Evolutionary conservation across 2,329 filamentous ascomycete genomes (phyloP).

Genomic region (Davidsoniella neocaledoniae): DNA sequence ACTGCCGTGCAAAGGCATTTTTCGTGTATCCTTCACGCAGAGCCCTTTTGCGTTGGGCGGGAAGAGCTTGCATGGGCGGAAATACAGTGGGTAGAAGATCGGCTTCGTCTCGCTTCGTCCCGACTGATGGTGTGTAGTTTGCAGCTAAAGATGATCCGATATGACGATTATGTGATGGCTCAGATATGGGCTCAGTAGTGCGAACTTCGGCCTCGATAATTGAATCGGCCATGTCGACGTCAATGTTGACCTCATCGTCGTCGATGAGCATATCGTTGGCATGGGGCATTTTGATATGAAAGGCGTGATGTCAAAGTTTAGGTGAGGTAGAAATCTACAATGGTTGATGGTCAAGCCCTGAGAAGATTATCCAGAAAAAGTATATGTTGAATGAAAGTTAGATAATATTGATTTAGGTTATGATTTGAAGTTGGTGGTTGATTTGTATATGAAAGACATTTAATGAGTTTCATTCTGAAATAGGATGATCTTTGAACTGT

Average conservation of each 20-base stretch:
- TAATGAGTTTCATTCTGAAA: too few relatives aligned
- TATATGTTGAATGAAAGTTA: too few relatives aligned
- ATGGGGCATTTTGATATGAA: too few relatives aligned
- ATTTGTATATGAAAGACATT: too few relatives aligned
- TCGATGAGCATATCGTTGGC: background rate
- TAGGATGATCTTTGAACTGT: too few relatives aligned
- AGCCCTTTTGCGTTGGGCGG: background rate
- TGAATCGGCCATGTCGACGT: background rate
- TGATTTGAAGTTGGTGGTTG: too few relatives aligned
- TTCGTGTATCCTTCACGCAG: conserved; percentile 2
- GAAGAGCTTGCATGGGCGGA: background rate
- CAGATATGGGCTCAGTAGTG: background rate
- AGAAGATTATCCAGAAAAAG: too few relatives aligned
- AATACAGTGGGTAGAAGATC: conserved; percentile 5
- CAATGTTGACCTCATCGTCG: background rate
- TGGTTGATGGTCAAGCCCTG: too few relatives aligned
- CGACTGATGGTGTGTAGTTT: background rate
- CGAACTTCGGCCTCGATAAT: background rate
- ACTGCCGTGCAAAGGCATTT: background rate
- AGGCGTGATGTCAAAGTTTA: too few relatives aligned
- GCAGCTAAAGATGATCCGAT: background rate
- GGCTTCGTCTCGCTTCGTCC: background rate
- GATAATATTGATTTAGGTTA: too few relatives aligned
- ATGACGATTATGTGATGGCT: too few relatives aligned
- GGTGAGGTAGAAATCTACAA: too few relatives aligned